Conservation (phyloP, 2,329 filamentous ascomycete species). For the Incumbomyces delicatus region DNA sequence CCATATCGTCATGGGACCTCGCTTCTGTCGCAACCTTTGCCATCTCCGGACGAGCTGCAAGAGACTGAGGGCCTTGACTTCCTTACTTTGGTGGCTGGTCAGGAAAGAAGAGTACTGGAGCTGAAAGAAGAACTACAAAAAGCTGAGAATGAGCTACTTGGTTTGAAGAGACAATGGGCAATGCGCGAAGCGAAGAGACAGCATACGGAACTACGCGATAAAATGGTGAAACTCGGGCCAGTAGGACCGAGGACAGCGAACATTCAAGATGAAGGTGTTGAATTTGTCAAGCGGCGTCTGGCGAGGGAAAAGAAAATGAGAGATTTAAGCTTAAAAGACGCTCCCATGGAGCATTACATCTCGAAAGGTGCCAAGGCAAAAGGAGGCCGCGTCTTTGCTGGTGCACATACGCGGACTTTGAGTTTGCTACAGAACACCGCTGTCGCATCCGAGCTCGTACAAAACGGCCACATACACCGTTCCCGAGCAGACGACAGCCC, state of each 20-base stretch:
- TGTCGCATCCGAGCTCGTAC: neutral
- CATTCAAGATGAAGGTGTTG: slow-evolving; percentile 30
- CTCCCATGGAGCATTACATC: neutral
- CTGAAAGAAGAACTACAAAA: slow-evolving; percentile 78
- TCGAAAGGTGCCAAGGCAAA: neutral
- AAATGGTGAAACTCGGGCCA: slow-evolving; percentile 3
- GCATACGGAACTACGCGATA: slow-evolving; percentile 49
- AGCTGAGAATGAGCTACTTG: slow-evolving; percentile 66
- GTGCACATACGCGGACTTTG: slow-evolving; percentile 55
- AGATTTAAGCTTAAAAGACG: neutral
- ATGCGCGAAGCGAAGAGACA: slow-evolving; percentile 68
- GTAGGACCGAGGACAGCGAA: slow-evolving; percentile 47
- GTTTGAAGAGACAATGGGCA: slow-evolving; percentile 76
- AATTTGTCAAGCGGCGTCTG: neutral
- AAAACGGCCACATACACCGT: neutral
- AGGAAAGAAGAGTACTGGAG: slow-evolving; percentile 84
- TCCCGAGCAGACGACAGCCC: neutral
- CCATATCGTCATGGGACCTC: slow-evolving; percentile 9
- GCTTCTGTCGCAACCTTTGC: slow-evolving; percentile 20
- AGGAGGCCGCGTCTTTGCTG: slow-evolving; percentile 54
- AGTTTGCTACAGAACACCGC: slow-evolving; percentile 65
- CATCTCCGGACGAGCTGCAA: slow-evolving; percentile 21
- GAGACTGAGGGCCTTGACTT: slow-evolving; percentile 44
- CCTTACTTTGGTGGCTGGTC: slow-evolving; percentile 80
- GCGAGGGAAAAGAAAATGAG: slow-evolving; percentile 2